Conservation (phyloP, 2,329 filamentous ascomycete species). For the Aspergillus sp. region DNA sequence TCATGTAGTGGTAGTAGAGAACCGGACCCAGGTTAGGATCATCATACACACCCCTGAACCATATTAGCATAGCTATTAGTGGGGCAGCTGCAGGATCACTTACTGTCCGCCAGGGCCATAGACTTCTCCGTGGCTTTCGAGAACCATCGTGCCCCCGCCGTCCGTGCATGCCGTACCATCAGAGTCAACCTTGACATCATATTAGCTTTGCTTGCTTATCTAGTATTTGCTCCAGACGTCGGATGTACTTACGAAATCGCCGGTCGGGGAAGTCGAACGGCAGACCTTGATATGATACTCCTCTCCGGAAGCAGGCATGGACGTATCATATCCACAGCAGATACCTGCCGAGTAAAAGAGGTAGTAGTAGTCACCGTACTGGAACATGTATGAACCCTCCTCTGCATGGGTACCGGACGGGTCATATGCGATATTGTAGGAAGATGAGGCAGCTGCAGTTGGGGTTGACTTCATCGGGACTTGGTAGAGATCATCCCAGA, state of each 20-base stretch:
- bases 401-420: conserved; percentile 53
- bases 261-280: conserved; percentile 54
- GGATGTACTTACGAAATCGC: conserved; percentile 51
- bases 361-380: conserved; percentile 61
- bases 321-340: conserved; percentile 61
- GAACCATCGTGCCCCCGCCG: conserved; percentile 62
- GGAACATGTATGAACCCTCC: conserved; percentile 60
- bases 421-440: conserved; percentile 58
- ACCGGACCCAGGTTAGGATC: conserved; percentile 51
- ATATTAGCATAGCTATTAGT: conserved; percentile 7
- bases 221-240: neutral
- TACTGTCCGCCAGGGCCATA: conserved; percentile 69
- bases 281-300: conserved; percentile 70
- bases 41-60: conserved; percentile 31
- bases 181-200: conserved; percentile 48
- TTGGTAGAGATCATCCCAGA: conserved; percentile 67
- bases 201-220: neutral
- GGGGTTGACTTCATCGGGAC: conserved; percentile 50
- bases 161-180: conserved; percentile 54
- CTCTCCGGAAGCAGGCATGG: conserved; percentile 54
- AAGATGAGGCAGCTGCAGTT: conserved; percentile 31
- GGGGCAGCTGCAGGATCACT: conserved; percentile 31
- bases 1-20: conserved; percentile 64
- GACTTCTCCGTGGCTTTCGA: conserved; percentile 56
- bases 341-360: conserved; percentile 63